Evolutionary conservation across 177 flowering plant genomes (phyloP).

Genomic region (Tripterygium wilfordii): DNA sequence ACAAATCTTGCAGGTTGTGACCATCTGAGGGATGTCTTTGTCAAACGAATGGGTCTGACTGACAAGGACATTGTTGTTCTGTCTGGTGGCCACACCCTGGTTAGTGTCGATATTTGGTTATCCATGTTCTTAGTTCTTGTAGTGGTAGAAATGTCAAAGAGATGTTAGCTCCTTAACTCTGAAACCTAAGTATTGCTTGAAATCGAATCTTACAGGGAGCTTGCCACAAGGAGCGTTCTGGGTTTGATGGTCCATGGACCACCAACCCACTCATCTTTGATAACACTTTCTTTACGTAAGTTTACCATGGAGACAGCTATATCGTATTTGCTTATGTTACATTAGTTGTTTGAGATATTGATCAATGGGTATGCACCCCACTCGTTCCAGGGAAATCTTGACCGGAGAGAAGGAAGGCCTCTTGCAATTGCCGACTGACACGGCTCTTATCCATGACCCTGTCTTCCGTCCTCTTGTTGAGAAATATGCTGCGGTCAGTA

Average conservation of each 20-base stretch:
- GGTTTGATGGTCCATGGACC: slow-evolving; percentile 58
- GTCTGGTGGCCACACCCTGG: slow-evolving; percentile 56
- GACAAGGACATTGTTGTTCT: slow-evolving; percentile 56
- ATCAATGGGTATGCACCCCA: not conserved
- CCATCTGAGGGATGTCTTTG: slow-evolving; percentile 46
- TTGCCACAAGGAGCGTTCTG: slow-evolving; percentile 50
- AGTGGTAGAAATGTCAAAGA: not conserved
- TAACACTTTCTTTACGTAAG: slow-evolving; percentile 47
- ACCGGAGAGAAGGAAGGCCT: slow-evolving; percentile 46
- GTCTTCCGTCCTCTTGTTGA: slow-evolving; percentile 46
- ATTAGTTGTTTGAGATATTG: not conserved
- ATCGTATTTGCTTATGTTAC: not conserved
- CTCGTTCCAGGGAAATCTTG: slow-evolving; percentile 26
- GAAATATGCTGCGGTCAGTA: slow-evolving; percentile 45
- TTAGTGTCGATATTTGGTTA: slow-evolving; percentile 5
- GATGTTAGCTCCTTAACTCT: not conserved
- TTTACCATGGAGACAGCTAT: not conserved
- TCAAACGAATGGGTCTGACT: slow-evolving; percentile 32
- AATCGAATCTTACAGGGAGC: slow-evolving; percentile 27
- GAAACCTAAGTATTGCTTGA: not conserved
- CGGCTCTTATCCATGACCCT: slow-evolving; percentile 36
- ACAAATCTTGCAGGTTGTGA: slow-evolving; percentile 37
- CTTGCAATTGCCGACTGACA: slow-evolving; percentile 38
- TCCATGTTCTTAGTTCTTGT: too few species aligned
- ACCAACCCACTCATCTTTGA: slow-evolving; percentile 44